Conservation (phyloP, 805 yeast species). For the Starmerella stellata region DNA sequence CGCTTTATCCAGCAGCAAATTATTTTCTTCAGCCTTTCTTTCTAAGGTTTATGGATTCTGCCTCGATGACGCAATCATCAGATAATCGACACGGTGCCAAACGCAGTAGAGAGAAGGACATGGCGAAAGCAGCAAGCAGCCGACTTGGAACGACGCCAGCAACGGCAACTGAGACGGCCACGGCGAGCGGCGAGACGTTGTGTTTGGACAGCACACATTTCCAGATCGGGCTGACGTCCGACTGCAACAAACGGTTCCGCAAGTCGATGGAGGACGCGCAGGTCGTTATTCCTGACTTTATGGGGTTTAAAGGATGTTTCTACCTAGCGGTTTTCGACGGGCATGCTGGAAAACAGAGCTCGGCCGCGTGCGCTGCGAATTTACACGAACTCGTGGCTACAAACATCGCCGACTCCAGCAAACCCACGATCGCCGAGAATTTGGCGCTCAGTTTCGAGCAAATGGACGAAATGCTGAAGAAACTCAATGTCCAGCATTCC, state of each 20-base stretch:
- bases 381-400: conserved; percentile 43
- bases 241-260: conserved; percentile 61
- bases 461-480: conserved; percentile 53
- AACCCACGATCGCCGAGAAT: conserved; percentile 34
- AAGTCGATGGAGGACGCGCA: conserved; percentile 94
- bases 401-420: conserved; percentile 7
- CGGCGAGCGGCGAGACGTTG: conserved; percentile 5
- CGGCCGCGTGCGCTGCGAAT: conserved; percentile 86
- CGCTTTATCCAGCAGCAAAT: too few species aligned
- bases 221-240: conserved; percentile 81
- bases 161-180: background rate
- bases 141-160: background rate
- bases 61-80: too few species aligned
- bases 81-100: too few species aligned
- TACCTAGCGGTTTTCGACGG: conserved; percentile 94
- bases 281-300: conserved; percentile 78
- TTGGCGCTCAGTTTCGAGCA: conserved; percentile 51
- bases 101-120: too few species aligned
- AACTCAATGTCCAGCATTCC: conserved; percentile 48
- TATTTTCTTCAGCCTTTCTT: too few species aligned
- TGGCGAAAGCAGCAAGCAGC: too few species aligned
- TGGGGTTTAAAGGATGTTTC: conserved; percentile 70
- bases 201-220: conserved; percentile 27
- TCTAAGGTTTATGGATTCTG: too few species aligned
- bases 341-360: conserved; percentile 85